Base-by-base conservation (phyloP, 2,329 filamentous ascomycete species). In the Calonectria ilicicola region DNA sequence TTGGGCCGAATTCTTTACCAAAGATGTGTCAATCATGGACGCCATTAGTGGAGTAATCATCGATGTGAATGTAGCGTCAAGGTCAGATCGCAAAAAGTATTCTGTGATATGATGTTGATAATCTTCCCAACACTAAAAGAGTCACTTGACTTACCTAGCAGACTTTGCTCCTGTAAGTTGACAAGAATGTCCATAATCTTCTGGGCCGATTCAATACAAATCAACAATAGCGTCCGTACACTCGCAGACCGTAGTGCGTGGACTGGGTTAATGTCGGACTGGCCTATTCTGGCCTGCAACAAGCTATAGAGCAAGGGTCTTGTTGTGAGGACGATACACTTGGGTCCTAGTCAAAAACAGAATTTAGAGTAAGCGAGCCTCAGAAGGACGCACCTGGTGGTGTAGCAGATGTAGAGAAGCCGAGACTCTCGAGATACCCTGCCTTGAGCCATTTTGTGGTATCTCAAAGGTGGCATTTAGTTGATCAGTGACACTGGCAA, bases 71-170 rank as follows among this genome's bases (percentile, higher is more conserved):
- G 84, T 78, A 1, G 85, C 80, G 58, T 87, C 86, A 1, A 87
- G 81, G 69, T 87, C 85, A 75, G 86, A 86, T 1, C 85, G 85
- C 3, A 88, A 82, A 70, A 87, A 87, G 2, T 82, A 86, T 75
- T 87, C 86, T 87, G 49, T 49, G 46, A 49, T 21, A 1, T 15
- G 26, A 7, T 19, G 1, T 5, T 5, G 27, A 26, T 56, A 9
- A 56, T 32, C 15, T 56, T 56, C 5, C 10, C 26, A 56, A 56
- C 3, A 56, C 8, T 29, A 56, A 56, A 1, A 32, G 17, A 9
- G 26, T 32, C 9, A 5, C 29, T 32, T 9, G 9, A 51, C 75
- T 72, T 78, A 87, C 86, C 86, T 5, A 88, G 80, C 12, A 88
- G 79, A 2, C 82, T 83, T 70, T 88, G 85, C 3, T 80, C 78